Evolutionary conservation across 169 alveolate species (phyloP).

Genomic region (Perkinsus marinus): DNA sequence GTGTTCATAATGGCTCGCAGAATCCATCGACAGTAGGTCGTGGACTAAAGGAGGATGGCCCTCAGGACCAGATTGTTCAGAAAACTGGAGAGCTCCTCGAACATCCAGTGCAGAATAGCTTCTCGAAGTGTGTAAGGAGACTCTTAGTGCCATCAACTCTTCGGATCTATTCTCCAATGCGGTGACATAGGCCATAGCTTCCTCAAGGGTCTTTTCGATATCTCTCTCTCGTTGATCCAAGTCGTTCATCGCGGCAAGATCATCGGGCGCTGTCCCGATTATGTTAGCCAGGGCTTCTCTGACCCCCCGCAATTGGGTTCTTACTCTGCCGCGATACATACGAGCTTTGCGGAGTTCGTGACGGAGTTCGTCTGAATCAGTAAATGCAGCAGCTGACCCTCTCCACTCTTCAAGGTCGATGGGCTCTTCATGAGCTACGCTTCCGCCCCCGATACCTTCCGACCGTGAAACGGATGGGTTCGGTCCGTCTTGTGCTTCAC

Average conservation of each 20-base stretch:
- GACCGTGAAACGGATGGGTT: background rate
- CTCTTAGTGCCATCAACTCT: background rate
- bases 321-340: background rate
- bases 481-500: background rate
- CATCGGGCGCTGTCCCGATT: background rate
- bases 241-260: background rate
- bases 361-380: background rate
- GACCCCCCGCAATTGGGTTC: background rate
- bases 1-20: too few relatives aligned
- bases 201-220: background rate
- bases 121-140: background rate
- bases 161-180: background rate
- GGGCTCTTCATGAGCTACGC: background rate
- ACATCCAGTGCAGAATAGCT: background rate
- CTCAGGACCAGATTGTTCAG: too few relatives aligned
- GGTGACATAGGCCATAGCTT: background rate
- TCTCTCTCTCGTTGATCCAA: background rate
- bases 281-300: background rate
- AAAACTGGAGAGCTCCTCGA: too few relatives aligned
- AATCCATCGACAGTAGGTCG: too few relatives aligned
- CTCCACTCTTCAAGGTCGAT: background rate
- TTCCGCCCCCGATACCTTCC: too few relatives aligned
- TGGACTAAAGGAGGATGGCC: too few relatives aligned
- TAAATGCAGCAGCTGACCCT: background rate
- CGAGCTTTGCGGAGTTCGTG: background rate